These are phyloP conservation scores for Penicillium psychrosexuale DNA, from an alignment of 2,329 filamentous ascomycete species.

Conservation along the genomic window DNA sequence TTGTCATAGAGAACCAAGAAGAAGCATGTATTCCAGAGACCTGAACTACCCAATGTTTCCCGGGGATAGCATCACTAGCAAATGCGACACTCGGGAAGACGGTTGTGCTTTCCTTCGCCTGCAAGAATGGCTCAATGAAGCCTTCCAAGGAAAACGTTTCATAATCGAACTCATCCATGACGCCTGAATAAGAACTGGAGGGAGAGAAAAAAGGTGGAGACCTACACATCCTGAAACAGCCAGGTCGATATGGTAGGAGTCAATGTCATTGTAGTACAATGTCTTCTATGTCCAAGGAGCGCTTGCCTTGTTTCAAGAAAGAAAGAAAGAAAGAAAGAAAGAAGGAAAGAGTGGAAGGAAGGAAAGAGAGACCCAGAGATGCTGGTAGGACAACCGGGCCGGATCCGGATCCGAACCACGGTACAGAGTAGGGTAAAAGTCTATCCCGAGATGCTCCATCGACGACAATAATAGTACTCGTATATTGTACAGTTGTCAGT, in stretches of 20 bases:
- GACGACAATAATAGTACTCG: background rate
- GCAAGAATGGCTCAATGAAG: slow-evolving; percentile 7
- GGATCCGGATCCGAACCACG: slow-evolving; percentile 6
- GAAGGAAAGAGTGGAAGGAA: background rate
- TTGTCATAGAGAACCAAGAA: too few relatives aligned
- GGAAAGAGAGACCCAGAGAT: background rate
- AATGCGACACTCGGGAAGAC: slow-evolving; percentile 49
- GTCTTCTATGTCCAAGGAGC: background rate
- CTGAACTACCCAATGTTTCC: slow-evolving; percentile 49
- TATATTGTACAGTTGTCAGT: background rate
- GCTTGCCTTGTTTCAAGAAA: background rate
- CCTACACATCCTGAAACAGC: background rate
- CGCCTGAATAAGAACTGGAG: background rate
- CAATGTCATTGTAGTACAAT: background rate
- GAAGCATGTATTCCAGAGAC: slow-evolving; percentile 28
- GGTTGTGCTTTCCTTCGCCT: slow-evolving; percentile 44
- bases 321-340: background rate
- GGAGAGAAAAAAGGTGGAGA: background rate
- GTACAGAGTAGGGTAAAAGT: background rate
- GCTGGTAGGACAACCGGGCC: background rate
- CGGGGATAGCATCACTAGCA: slow-evolving; percentile 50
- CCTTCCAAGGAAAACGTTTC: background rate
- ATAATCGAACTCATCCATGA: background rate
- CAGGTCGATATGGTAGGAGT: background rate
- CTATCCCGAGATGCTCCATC: background rate